A percentile compares a stretch with the other conserved stretches of the same genome.
phyloP scores from a whole-genome alignment of 1,139 yeast genomes.

The Lodderomyces theae region DNA sequence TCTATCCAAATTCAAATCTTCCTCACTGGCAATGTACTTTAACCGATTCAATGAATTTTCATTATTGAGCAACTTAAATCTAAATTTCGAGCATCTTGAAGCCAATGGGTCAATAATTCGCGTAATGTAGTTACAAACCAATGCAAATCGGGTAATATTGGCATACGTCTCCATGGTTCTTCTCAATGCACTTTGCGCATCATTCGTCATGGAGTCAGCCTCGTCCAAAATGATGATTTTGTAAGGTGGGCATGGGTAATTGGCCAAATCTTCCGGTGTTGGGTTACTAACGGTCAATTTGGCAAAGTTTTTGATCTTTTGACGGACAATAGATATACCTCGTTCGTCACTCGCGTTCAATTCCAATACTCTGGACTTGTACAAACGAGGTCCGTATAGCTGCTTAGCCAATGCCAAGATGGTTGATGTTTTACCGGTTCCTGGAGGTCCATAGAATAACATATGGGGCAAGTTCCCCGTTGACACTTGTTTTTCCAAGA shows the following conservation, averaged over 20 bases:
- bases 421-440: conserved; percentile 95
- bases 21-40: conserved; percentile 54
- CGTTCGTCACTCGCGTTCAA: conserved; percentile 96
- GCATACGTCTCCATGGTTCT: conserved; percentile 97
- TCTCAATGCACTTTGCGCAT: conserved; percentile 93
- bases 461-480: conserved; percentile 82
- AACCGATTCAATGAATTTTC: conserved; percentile 68
- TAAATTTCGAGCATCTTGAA: conserved; percentile 90
- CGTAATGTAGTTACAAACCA: conserved; percentile 93
- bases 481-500: conserved; percentile 73
- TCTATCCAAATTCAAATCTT: conserved; percentile 46
- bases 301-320: conserved; percentile 90
- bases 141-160: conserved; percentile 84
- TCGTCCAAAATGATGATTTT: conserved; percentile 86
- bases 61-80: conserved; percentile 78
- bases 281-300: conserved; percentile 84
- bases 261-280: conserved; percentile 56
- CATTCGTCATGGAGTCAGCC: conserved; percentile 98
- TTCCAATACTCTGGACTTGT: conserved; percentile 79
- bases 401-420: conserved; percentile 84
- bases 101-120: conserved; percentile 95
- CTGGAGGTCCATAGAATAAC: conserved; percentile 97
- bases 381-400: conserved; percentile 67
- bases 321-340: conserved; percentile 91
- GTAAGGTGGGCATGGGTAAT: conserved; percentile 93